Evolutionary conservation across 2,329 filamentous ascomycete genomes (phyloP).

Genomic region (Capronia americana): DNA sequence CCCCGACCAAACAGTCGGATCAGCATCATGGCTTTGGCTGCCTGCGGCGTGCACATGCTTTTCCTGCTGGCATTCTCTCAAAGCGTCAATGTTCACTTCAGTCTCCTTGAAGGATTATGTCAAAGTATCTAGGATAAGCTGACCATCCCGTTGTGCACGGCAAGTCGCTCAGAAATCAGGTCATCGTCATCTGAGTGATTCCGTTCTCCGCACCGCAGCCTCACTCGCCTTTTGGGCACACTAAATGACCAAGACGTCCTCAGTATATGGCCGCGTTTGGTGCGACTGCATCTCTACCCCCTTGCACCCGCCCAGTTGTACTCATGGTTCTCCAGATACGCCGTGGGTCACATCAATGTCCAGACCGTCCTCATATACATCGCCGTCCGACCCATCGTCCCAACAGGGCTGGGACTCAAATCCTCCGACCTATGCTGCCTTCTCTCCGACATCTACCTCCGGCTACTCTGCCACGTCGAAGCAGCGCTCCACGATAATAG

Average conservation of each 20-base stretch:
- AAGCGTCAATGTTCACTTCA: constrained; percentile 1
- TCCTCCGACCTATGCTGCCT: constrained; percentile 82
- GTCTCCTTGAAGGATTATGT: background rate
- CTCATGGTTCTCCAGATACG: constrained; percentile 48
- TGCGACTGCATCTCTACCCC: constrained; percentile 23
- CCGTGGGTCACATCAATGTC: constrained; percentile 63
- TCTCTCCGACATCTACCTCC: constrained; percentile 82
- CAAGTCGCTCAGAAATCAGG: constrained; percentile 1
- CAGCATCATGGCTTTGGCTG: constrained; percentile 2
- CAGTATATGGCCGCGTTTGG: constrained; percentile 59
- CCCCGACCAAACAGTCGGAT: constrained; percentile 1
- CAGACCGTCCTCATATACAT: constrained; percentile 47
- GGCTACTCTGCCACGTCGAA: constrained; percentile 71
- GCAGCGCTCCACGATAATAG: constrained; percentile 87
- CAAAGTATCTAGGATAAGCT: background rate
- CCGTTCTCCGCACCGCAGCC: constrained; percentile 18
- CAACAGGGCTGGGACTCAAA: constrained; percentile 52
- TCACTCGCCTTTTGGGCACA: constrained; percentile 11
- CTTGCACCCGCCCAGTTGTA: constrained; percentile 6
- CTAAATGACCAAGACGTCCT: constrained; percentile 37
- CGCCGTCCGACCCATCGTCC: constrained; percentile 48
- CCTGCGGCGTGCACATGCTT: constrained; percentile 23
- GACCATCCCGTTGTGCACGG: background rate
- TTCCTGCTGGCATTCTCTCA: background rate
- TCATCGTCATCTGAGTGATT: constrained; percentile 17